Percentiles rank a stretch among this genome's conserved stretches.
Evolutionary conservation across 495 filamentous ascomycete genomes (phyloP).

Genomic region (Penicillium angulare): DNA sequence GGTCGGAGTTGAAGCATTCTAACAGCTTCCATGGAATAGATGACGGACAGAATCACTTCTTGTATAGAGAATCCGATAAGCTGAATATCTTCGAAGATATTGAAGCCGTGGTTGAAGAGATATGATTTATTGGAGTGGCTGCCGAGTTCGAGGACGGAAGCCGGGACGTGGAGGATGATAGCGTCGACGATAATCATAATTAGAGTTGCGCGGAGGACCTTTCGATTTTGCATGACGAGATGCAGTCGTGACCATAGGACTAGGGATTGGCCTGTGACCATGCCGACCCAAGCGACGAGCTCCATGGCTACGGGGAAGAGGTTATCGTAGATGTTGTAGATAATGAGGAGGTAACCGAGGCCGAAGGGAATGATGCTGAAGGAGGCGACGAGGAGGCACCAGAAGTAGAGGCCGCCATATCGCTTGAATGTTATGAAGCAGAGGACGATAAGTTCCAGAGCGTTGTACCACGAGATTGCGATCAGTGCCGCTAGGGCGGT

Average conservation of each 20-base stretch:
- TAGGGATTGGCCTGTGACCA: constrained; percentile 62
- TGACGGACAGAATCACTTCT: constrained; percentile 49
- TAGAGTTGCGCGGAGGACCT: constrained; percentile 45
- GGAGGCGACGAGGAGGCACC: constrained; percentile 48
- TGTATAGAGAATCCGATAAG: constrained; percentile 49
- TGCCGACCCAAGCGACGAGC: constrained; percentile 53
- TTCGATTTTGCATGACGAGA: constrained; percentile 42
- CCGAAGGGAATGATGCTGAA: constrained; percentile 52
- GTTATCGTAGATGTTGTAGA: constrained; percentile 37
- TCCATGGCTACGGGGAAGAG: constrained; percentile 35
- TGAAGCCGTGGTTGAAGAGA: constrained; percentile 26
- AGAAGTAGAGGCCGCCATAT: constrained; percentile 52
- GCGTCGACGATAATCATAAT: constrained; percentile 56
- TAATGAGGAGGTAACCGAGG: constrained; percentile 53
- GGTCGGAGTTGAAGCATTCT: constrained; percentile 39
- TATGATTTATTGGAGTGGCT: constrained; percentile 33
- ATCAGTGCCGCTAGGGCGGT: constrained; percentile 35
- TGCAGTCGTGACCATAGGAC: constrained; percentile 65
- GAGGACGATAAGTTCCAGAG: constrained; percentile 45
- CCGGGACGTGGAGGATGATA: constrained; percentile 49
- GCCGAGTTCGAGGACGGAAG: constrained; percentile 49
- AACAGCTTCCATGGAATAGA: constrained; percentile 50
- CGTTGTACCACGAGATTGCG: constrained; percentile 48
- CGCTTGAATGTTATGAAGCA: constrained; percentile 52
- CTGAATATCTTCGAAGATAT: constrained; percentile 52